Evolutionary conservation across 2,329 filamentous ascomycete species (phyloP).

Genomic region (Cordyceps cicadae): DNA sequence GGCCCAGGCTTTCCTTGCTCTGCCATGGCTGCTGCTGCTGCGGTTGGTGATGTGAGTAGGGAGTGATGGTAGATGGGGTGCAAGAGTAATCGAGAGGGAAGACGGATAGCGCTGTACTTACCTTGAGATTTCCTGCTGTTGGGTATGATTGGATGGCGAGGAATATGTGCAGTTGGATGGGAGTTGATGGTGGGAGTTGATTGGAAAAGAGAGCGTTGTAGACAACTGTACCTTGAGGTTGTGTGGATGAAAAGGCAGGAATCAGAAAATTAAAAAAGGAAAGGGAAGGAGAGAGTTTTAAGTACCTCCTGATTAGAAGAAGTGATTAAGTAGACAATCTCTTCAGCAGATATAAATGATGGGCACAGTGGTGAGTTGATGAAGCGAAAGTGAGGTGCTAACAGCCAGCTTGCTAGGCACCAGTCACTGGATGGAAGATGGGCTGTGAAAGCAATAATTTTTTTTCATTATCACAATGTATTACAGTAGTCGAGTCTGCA

Average conservation of each 20-base stretch:
- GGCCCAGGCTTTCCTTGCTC: slow-evolving; percentile 28
- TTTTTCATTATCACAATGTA: neutral
- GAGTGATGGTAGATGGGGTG: neutral
- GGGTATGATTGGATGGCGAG: too few relatives aligned
- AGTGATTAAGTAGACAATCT: neutral
- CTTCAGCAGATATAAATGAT: neutral
- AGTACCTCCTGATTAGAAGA: neutral
- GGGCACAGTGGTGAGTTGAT: neutral
- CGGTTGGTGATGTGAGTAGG: neutral
- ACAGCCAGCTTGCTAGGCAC: neutral
- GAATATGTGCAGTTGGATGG: too few relatives aligned
- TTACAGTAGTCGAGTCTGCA: neutral
- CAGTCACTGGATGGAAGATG: neutral
- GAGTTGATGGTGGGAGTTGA: too few relatives aligned
- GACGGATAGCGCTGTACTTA: neutral
- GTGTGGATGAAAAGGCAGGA: neutral
- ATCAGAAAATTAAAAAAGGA: neutral
- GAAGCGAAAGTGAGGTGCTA: neutral
- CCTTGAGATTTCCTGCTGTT: too few relatives aligned
- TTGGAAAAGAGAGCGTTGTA: too few relatives aligned
- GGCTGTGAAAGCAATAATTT: neutral
- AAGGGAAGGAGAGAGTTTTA: neutral
- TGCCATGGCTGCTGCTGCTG: slow-evolving; percentile 20
- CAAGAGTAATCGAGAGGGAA: neutral
- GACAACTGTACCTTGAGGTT: too few relatives aligned